These are phyloP conservation scores for Tetragonia tetragonoides DNA, from an alignment of 148 eudicot species.

Conservation along the genomic window DNA sequence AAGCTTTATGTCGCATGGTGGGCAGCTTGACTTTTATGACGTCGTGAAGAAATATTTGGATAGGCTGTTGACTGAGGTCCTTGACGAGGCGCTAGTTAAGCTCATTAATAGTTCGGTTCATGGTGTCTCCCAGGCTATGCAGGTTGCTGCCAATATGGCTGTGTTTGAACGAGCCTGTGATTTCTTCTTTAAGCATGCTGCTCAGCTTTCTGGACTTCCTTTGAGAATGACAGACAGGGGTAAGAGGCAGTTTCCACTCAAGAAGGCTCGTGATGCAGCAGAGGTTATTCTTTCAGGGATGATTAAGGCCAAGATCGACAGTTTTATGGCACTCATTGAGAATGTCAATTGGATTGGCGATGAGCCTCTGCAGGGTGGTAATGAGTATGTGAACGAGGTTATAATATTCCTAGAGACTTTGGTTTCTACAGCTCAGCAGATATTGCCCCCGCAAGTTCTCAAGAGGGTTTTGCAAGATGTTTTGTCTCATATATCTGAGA, in stretches of 20 bases:
- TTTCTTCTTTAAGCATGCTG: conserved; percentile 90
- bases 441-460: conserved; percentile 81
- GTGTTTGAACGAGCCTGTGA: conserved; percentile 99
- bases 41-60: conserved; percentile 94
- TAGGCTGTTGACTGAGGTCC: conserved; percentile 71
- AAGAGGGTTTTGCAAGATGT: conserved; percentile 76
- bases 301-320: conserved; percentile 89
- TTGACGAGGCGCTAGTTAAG: conserved; percentile 79
- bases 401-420: conserved; percentile 83
- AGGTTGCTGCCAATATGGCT: conserved; percentile 95
- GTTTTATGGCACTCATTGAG: conserved; percentile 77
- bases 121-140: conserved; percentile 97
- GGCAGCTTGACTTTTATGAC: conserved; percentile 93
- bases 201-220: conserved; percentile 91
- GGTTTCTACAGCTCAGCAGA: conserved; percentile 94
- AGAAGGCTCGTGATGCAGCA: conserved; percentile 86
- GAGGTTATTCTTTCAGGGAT: conserved; percentile 87
- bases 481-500: conserved; percentile 78
- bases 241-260: conserved; percentile 75
- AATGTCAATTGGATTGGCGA: conserved; percentile 94
- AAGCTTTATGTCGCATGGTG: conserved; percentile 92
- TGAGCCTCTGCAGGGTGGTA: conserved; percentile 72
- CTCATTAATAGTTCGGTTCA: conserved; percentile 55
- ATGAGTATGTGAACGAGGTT: conserved; percentile 95
- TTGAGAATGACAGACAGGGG: conserved; percentile 93